Base-by-base conservation (phyloP, 1,284 basidiomycete genomes). In the Gomphus bonarii region DNA sequence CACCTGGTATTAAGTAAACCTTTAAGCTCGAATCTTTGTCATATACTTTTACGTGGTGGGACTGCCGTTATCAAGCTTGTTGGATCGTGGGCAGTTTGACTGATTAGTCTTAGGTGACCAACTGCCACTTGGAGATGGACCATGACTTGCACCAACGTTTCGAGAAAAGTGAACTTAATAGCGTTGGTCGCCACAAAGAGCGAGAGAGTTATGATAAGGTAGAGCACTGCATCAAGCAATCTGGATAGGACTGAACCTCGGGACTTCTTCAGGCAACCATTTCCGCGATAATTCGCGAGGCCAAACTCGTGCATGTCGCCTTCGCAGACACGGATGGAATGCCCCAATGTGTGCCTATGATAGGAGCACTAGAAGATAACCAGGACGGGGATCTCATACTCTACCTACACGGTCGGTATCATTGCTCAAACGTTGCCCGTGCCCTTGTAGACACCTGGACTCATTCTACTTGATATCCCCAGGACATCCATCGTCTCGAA, bases 281-380 rank as follows among this genome's bases (percentile, higher is more conserved):
- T 44, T 50, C 58, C 12, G 55, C 50, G 4, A 63, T 66, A 49
- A 59, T 63, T 20, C 58, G 58, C 16, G 61, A 64, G 48, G 63
- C 64, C 12, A 60, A 62, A 33, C 58, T 66, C 3, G 55, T 63
- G 43, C 64, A 66, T 49, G 61, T 65, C 2, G 63, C 64, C 1
- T 66, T 65, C 42, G 60, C 63, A 9, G 63, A 63, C 47, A 50
- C 59, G 14, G 61, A 63, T 22, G 65, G 65, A 0, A 55, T 64
- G 38, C 66, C 66, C 7, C 63, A 65, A 50, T 64, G 64, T 40
- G 60, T 67, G 11, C 66, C 66, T 0, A 66, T 67, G 66, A 60
- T 66, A 35, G 66, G 62, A 1, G 61, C 60, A 12, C 52, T 66
- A 35, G 59, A 64, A 30, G 62, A 64, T 25, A 54, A 40, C 6